A percentile compares a stretch with the other conserved stretches of the same genome.
phyloP scores from a whole-genome alignment of 495 filamentous ascomycete species.

The Copromyces sp. region DNA sequence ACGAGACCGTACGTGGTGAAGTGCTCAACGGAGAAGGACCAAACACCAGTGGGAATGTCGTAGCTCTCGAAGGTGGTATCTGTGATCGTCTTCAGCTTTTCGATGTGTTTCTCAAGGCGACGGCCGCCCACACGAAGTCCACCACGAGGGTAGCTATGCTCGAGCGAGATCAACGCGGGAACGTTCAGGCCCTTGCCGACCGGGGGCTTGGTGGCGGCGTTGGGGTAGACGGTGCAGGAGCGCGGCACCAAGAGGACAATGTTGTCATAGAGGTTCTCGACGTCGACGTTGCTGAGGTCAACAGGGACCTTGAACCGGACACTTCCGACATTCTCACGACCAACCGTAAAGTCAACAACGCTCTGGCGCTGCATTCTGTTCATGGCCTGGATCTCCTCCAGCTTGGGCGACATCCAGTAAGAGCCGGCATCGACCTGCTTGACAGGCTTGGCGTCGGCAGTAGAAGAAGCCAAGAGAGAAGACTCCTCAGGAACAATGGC shows the following conservation, averaged over 20 bases:
- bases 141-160: conserved; percentile 82
- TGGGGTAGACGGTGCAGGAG: conserved; percentile 77
- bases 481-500: conserved; percentile 68
- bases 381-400: conserved; percentile 64
- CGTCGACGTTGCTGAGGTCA: conserved; percentile 60
- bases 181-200: conserved; percentile 84
- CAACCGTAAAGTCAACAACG: conserved; percentile 64
- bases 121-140: conserved; percentile 18
- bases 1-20: conserved; percentile 94
- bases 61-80: conserved; percentile 78
- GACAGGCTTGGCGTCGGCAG: conserved; percentile 8
- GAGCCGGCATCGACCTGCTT: conserved; percentile 52
- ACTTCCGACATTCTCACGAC: conserved; percentile 66
- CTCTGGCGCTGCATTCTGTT: conserved; percentile 59
- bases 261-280: conserved; percentile 59
- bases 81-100: conserved; percentile 58
- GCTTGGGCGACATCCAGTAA: conserved; percentile 76
- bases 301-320: conserved; percentile 74
- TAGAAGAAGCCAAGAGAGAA: conserved; percentile 24
- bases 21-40: conserved; percentile 86
- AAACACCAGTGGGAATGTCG: conserved; percentile 65
- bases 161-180: conserved; percentile 69
- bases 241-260: conserved; percentile 68
- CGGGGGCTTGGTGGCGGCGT: conserved; percentile 61
- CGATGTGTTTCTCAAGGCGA: conserved; percentile 67